Evolutionary conservation across 2,329 filamentous ascomycete genomes (phyloP), one percentile per base, ranked within the genome.

Genomic region (Eurotiales sp.): DNA sequence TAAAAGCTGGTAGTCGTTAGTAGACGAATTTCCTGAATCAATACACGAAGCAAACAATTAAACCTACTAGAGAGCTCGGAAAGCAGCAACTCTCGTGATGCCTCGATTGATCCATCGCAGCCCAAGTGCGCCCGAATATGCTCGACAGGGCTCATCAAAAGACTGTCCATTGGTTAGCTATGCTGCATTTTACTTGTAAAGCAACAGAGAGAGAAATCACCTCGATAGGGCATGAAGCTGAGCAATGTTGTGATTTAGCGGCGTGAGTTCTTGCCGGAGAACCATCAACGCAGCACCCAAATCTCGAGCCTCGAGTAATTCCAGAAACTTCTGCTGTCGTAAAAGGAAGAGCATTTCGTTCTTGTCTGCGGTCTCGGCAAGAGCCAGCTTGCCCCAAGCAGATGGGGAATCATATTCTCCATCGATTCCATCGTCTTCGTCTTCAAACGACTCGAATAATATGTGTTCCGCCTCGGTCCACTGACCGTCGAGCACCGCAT

Each of bases 321-420:
- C 93, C 25, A 99, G 76, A 62, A 92, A 99, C 68, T 97, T 97
- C 67, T 99, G 93, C 65, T 95, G 88, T 57, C 92, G 82, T 61
- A 99, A 77, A 76, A 85, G 85, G 68, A 97, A 96, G 42, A 86
- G 80, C 87, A 99, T 92, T 47, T 86, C 78, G 58, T 86, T 83
- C 52, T 80, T 80, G 61, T 96, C 86, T 6, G 89, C 86, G 21
- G 83, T 85, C 39, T 88, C 82, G 14, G 86, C 82, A 48, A 97
- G 77, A 14, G 89, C 81, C 50, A 99, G 74, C 2, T 86, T 88
- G 57, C 82, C 68, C 37, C 65, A 64, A 8, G 55, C 55, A 4
- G 55, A 44, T 27, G 61, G 58, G 32, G 62, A 58, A 32, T 59
- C 59, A 44, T 63, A 61, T 46, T 51, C 62, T 50, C 61, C 65